A percentile compares a stretch with the other conserved stretches of the same genome.
Conservation (phyloP, 352 stramenopile genomes). For the Pythium chondricola region DNA sequence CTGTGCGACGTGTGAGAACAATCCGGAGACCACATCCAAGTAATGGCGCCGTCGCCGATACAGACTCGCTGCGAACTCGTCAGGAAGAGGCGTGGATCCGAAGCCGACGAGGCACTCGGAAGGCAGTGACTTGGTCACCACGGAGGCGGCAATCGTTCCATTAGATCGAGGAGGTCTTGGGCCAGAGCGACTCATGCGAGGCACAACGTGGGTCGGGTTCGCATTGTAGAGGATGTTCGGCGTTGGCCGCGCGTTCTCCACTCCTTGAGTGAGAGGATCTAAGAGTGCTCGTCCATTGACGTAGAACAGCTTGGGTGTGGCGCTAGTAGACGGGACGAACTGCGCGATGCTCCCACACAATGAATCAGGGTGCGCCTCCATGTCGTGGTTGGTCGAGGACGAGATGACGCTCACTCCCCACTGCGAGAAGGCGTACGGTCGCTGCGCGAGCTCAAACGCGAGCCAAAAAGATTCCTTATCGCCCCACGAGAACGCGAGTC, state of each 20-base stretch:
- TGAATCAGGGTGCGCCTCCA: conserved; percentile 41
- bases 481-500: conserved; percentile 46
- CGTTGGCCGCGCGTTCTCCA: neutral
- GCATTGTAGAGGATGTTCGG: conserved; percentile 40
- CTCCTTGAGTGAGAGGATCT: conserved; percentile 32
- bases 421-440: conserved; percentile 57
- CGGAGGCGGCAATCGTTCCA: too few species aligned
- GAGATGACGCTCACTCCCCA: conserved; percentile 55
- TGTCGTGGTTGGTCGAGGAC: conserved; percentile 37
- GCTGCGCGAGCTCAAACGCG: conserved; percentile 42
- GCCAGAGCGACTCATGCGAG: conserved; percentile 29
- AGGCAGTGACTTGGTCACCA: conserved; percentile 13
- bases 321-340: conserved; percentile 27
- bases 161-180: too few species aligned
- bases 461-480: conserved; percentile 60
- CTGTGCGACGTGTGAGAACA: neutral
- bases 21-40: conserved; percentile 23
- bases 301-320: conserved; percentile 33
- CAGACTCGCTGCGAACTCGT: conserved; percentile 23
- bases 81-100: conserved; percentile 32
- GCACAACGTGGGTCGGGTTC: conserved; percentile 43
- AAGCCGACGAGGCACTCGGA: conserved; percentile 45
- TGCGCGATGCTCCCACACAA: conserved; percentile 69
- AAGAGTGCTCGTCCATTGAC: conserved; percentile 49
- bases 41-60: conserved; percentile 37